A percentile compares a stretch with the other conserved stretches of the same genome.
These are phyloP conservation scores for Suillus subluteus DNA, from an alignment of 768 basidiomycete species.

Conservation along the genomic window DNA sequence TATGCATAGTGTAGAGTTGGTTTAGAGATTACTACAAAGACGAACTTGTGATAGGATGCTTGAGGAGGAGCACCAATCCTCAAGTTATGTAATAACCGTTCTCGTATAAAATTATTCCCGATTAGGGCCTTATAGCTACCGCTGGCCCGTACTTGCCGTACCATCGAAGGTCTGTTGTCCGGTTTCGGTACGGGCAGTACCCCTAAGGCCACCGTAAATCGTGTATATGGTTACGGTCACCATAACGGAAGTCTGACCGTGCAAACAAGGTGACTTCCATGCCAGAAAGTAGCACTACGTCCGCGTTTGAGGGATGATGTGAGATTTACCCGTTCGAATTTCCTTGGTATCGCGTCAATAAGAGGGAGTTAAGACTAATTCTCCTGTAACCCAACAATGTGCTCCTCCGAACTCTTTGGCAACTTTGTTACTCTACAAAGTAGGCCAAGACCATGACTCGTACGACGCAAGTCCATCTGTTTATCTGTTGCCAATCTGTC, in stretches of 20 bases:
- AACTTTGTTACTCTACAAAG: neutral
- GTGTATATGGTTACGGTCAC: neutral
- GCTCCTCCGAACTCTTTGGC: neutral
- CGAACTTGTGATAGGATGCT: neutral
- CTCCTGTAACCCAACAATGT: neutral
- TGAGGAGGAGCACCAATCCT: neutral
- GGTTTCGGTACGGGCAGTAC: neutral
- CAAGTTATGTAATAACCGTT: neutral
- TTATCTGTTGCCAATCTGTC: neutral
- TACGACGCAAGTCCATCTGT: neutral
- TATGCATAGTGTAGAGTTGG: neutral
- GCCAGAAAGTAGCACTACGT: neutral
- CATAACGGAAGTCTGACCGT: neutral
- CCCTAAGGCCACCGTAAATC: neutral
- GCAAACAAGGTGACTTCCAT: neutral
- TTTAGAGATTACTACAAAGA: neutral
- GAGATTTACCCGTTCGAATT: neutral
- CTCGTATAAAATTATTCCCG: neutral
- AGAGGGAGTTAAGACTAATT: neutral
- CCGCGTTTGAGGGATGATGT: neutral
- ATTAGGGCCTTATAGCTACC: neutral
- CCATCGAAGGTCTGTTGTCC: neutral
- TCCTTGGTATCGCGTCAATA: neutral
- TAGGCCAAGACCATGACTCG: neutral
- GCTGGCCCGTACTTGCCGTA: neutral